These are phyloP conservation scores for Jackrogersella minutella DNA, from an alignment of 495 filamentous ascomycete genomes.

Conservation along the genomic window DNA sequence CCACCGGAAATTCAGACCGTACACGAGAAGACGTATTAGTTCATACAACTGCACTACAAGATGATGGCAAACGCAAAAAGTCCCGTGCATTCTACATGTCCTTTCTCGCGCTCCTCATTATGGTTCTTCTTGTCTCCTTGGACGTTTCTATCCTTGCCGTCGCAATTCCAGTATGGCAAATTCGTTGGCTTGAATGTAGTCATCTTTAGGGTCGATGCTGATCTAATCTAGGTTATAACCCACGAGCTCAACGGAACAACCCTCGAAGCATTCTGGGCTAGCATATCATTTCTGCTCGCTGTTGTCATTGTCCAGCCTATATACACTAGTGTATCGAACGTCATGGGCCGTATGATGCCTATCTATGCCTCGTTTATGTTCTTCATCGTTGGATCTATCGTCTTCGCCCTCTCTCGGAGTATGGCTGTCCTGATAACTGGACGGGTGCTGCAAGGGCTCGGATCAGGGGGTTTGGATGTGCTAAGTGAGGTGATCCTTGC, in stretches of 20 bases:
- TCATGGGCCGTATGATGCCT: slow-evolving; percentile 6
- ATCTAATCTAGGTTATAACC: no score
- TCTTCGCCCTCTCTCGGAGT: slow-evolving; percentile 10
- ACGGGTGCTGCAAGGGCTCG: slow-evolving; percentile 71
- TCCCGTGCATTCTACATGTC: neutral
- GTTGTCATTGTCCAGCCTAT: neutral
- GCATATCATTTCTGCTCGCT: slow-evolving; percentile 56
- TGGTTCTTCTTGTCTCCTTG: neutral
- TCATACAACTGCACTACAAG: no score
- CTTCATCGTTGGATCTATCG: slow-evolving; percentile 10
- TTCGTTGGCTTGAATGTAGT: no score
- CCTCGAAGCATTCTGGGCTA: slow-evolving; percentile 62
- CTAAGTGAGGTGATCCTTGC: neutral
- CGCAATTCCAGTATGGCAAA: neutral
- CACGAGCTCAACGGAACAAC: neutral
- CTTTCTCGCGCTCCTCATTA: neutral
- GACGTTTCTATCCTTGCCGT: neutral
- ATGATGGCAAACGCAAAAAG: neutral
- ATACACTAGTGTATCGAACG: slow-evolving; percentile 1
- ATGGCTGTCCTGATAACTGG: slow-evolving; percentile 58
- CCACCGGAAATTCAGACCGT: no score
- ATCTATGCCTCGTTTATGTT: slow-evolving; percentile 7
- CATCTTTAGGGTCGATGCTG: no score
- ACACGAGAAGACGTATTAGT: no score
- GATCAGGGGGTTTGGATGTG: neutral